phyloP scores from a whole-genome alignment of 768 basidiomycete genomes.

The Auriculariales sp. region DNA sequence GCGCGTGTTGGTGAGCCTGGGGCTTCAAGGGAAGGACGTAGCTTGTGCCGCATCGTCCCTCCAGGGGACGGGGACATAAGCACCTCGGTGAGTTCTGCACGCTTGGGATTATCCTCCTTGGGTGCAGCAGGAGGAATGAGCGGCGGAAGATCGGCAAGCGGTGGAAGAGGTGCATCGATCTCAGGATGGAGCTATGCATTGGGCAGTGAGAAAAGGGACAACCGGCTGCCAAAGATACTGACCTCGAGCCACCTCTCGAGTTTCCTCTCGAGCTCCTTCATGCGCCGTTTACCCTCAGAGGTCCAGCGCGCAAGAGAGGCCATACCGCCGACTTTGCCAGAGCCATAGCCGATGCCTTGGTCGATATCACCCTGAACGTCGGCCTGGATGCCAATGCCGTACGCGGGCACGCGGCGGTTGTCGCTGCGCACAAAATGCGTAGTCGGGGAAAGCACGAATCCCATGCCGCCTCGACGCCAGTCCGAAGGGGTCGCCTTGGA shows the following conservation, averaged over 20 bases:
- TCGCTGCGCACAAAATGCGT: slow-evolving; percentile 56
- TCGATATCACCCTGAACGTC: slow-evolving; percentile 56
- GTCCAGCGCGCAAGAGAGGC: slow-evolving; percentile 84
- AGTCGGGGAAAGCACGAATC: slow-evolving; percentile 55
- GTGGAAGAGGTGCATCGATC: slow-evolving; percentile 35
- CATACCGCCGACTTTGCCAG: slow-evolving; percentile 40
- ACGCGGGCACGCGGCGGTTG: slow-evolving; percentile 58
- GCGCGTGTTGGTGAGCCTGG: slow-evolving; percentile 2
- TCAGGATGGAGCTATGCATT: slow-evolving; percentile 32
- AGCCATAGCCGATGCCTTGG: slow-evolving; percentile 38
- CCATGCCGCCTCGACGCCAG: slow-evolving; percentile 73
- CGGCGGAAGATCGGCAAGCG: slow-evolving; percentile 49
- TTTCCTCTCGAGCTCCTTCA: slow-evolving; percentile 41
- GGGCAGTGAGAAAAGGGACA: slow-evolving; percentile 2
- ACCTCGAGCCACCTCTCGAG: slow-evolving; percentile 54
- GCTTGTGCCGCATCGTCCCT: slow-evolving; percentile 17
- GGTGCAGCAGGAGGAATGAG: slow-evolving; percentile 24
- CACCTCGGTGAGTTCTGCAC: slow-evolving; percentile 53
- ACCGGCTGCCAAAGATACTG: slow-evolving; percentile 9
- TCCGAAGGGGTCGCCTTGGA: slow-evolving; percentile 27
- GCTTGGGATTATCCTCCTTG: slow-evolving; percentile 20
- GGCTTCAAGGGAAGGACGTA: slow-evolving; percentile 11
- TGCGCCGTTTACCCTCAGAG: slow-evolving; percentile 46
- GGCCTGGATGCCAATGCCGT: slow-evolving; percentile 78
- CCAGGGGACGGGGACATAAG: slow-evolving; percentile 67